Evolutionary conservation across 129 eudicot genomes (phyloP).

Genomic region (sunflower (Helianthus annuus)): DNA sequence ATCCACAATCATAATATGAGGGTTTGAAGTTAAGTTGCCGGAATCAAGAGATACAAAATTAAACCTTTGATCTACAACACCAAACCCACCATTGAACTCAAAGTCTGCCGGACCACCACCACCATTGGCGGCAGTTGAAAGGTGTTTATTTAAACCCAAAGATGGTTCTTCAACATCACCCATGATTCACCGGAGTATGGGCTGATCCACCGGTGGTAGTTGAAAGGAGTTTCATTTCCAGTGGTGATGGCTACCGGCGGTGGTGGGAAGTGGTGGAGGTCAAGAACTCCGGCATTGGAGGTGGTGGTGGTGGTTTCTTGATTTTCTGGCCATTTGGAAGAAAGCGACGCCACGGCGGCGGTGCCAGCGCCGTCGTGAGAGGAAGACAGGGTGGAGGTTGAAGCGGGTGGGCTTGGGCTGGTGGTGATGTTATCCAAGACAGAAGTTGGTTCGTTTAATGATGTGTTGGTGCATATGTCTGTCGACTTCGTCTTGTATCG

Average conservation of each 20-base stretch:
- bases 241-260: conserved; percentile 37
- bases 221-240: conserved; percentile 42
- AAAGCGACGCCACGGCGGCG: conserved; percentile 77
- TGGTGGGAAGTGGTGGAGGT: conserved; percentile 32
- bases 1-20: too few species aligned
- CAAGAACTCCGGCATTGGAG: conserved; percentile 10
- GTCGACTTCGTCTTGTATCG: too few species aligned
- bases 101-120: conserved; percentile 37
- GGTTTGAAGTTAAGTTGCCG: conserved; percentile 27
- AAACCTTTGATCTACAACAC: conserved; percentile 65
- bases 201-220: too few species aligned
- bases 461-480: too few species aligned
- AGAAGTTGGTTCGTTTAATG: conserved; percentile 78
- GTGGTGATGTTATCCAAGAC: conserved; percentile 75
- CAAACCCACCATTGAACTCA: conserved; percentile 61
- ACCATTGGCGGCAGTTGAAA: conserved; percentile 38
- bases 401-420: conserved; percentile 64
- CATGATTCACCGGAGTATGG: conserved; percentile 79
- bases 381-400: conserved; percentile 82
- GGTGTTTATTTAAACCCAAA: conserved; percentile 63
- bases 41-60: conserved; percentile 33
- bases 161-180: conserved; percentile 80
- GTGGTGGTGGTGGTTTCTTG: conserved; percentile 53
- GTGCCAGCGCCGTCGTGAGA: conserved; percentile 56
- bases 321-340: conserved; percentile 55